Evolutionary conservation across 768 basidiomycete species (phyloP).

Genomic region (Phlegmacium glaucopus): DNA sequence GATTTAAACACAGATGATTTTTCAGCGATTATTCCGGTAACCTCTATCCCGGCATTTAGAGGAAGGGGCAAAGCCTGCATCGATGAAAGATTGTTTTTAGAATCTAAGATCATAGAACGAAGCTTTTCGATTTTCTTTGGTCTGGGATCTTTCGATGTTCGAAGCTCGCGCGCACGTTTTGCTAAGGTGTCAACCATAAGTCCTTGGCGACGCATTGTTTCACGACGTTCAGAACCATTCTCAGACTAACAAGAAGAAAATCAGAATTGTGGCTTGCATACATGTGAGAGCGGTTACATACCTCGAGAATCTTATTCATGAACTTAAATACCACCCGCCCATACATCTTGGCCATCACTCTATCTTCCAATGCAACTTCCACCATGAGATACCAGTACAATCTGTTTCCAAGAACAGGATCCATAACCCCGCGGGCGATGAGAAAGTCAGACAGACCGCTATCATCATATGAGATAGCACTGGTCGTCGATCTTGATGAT

Average conservation of each 20-base stretch:
- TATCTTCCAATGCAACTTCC: slow-evolving; percentile 86
- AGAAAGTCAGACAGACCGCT: slow-evolving; percentile 93
- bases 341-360: slow-evolving; percentile 89
- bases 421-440: slow-evolving; percentile 78
- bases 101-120: slow-evolving; percentile 77
- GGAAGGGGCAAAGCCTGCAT: slow-evolving; percentile 86
- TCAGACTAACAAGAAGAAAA: slow-evolving; percentile 42
- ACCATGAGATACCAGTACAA: slow-evolving; percentile 99
- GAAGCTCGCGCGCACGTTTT: slow-evolving; percentile 81
- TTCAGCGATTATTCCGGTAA: slow-evolving; percentile 86
- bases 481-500: slow-evolving; percentile 67
- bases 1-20: slow-evolving; percentile 97
- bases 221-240: slow-evolving; percentile 77
- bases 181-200: slow-evolving; percentile 85
- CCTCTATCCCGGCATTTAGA: slow-evolving; percentile 79
- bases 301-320: slow-evolving; percentile 85
- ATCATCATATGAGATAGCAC: slow-evolving; percentile 83
- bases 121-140: slow-evolving; percentile 98
- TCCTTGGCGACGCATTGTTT: slow-evolving; percentile 88
- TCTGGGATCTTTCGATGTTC: slow-evolving; percentile 86
- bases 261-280: background rate
- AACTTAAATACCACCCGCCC: slow-evolving; percentile 88
- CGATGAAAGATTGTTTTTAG: slow-evolving; percentile 78
- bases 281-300: slow-evolving; percentile 28
- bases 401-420: slow-evolving; percentile 83